A percentile compares a stretch with the other conserved stretches of the same genome.
Evolutionary conservation across 306 rosid genomes (phyloP).

Genomic region (Luffa acutangula): DNA sequence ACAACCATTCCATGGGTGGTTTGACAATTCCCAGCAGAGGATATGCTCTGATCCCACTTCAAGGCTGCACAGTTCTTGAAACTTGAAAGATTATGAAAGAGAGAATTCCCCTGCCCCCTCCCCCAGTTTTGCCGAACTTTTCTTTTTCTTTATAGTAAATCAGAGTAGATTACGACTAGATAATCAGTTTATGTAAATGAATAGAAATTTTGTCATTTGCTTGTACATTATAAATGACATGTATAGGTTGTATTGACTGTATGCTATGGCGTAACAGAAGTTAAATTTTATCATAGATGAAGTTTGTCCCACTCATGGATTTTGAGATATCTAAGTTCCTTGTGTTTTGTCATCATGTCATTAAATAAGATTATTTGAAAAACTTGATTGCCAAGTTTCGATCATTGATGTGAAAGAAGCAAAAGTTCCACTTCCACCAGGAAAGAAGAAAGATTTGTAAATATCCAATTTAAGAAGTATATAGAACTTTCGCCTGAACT

Average conservation of each 20-base stretch:
- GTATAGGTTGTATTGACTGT: not conserved
- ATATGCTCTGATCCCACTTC: conserved; percentile 27
- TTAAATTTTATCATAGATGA: not conserved
- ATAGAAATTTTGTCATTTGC: not conserved
- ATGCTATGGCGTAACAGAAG: not conserved
- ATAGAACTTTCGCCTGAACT: not conserved
- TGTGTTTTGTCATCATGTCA: not conserved
- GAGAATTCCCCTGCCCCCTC: not conserved
- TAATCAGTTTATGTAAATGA: not conserved
- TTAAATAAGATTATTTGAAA: not conserved
- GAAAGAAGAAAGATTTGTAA: not conserved
- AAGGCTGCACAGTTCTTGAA: not conserved
- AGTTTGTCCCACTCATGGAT: not conserved
- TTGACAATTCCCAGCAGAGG: conserved; percentile 33
- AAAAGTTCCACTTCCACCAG: not conserved
- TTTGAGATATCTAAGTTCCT: not conserved
- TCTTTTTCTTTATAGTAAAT: not conserved
- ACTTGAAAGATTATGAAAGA: not conserved
- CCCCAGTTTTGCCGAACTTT: not conserved
- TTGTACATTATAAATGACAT: not conserved
- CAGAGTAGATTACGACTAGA: not conserved
- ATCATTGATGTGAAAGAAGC: not conserved
- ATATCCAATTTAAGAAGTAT: not conserved
- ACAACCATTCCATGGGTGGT: conserved; percentile 31
- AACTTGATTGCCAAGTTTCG: not conserved